Conservation (phyloP, 768 basidiomycete genomes). For the Boletus rex-veris region DNA sequence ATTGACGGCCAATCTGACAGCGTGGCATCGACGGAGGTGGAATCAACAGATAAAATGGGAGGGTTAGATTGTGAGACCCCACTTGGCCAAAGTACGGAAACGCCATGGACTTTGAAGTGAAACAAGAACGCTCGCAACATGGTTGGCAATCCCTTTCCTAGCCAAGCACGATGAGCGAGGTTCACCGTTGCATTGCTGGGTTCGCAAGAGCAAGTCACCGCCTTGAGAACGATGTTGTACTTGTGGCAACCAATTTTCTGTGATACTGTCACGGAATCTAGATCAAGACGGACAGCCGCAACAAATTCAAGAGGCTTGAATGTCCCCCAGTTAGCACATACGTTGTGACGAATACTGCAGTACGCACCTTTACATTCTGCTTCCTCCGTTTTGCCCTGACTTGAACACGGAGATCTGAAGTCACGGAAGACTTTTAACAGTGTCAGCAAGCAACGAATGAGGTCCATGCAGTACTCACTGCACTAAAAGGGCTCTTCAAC, state of each 20-base stretch:
- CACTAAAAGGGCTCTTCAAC: slow-evolving; percentile 27
- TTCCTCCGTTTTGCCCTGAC: slow-evolving; percentile 16
- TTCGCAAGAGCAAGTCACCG: slow-evolving; percentile 39
- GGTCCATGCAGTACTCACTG: slow-evolving; percentile 13
- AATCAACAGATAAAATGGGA: slow-evolving; percentile 35
- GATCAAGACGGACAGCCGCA: slow-evolving; percentile 38
- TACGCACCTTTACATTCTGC: slow-evolving; percentile 16
- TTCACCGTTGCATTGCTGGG: slow-evolving; percentile 47
- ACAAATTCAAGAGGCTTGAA: slow-evolving; percentile 31
- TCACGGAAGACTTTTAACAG: slow-evolving; percentile 13
- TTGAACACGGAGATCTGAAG: slow-evolving; percentile 15
- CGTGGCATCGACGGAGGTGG: slow-evolving; percentile 32
- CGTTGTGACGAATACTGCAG: not conserved
- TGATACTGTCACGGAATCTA: slow-evolving; percentile 48
- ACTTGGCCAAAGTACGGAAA: slow-evolving; percentile 45
- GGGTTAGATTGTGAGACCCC: slow-evolving; percentile 27
- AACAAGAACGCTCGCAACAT: slow-evolving; percentile 47
- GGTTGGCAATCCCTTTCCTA: slow-evolving; percentile 44
- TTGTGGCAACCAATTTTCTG: slow-evolving; percentile 33
- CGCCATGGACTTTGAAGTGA: slow-evolving; percentile 39
- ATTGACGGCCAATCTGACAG: slow-evolving; percentile 62
- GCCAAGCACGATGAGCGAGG: slow-evolving; percentile 46
- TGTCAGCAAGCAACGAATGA: slow-evolving; percentile 3
- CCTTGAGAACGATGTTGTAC: slow-evolving; percentile 44
- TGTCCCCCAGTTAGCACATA: not conserved